Evolutionary conservation across 768 basidiomycete genomes (phyloP), one percentile per base, ranked within the genome.

Genomic region (Xerocomus potaroensis): DNA sequence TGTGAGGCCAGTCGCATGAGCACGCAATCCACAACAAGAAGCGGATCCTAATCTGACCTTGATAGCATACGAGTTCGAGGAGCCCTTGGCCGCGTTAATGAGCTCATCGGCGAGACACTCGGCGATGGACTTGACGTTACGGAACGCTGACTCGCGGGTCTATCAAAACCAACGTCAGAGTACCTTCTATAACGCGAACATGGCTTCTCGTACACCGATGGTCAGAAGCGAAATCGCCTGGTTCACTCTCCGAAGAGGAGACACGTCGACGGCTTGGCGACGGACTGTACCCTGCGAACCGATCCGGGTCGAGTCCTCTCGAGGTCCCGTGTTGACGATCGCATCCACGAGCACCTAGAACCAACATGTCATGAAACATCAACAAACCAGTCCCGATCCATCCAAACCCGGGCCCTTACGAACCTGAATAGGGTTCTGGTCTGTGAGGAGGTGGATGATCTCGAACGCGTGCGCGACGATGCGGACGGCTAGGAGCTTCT

Each of bases 71-170:
- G 95, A 98, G 87, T 99, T 99, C 64, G 94, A 97, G 41, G 96
- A 98, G 55, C 96, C 96, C 78, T 99, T 98, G 56, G 95, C 96
- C 44, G 96, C 96, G 71, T 99, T 99, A 81, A 98, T 97, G 64
- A 98, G 87, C 72, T 99, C 96, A 69, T 98, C 96, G 50, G 96
- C 95, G 43, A 98, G 81, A 74, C 95, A 97, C 76, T 98, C 95
- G 51, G 96, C 93, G 61, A 99, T 87, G 51, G 93, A 96, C 74
- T 99, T 99, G 63, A 97, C 91, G 76, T 99, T 99, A 73, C 96
- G 91, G 92, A 99, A 99, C 43, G 96, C 93, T 37, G 95, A 97
- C 74, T 99, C 96, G 66, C 96, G 96, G 54, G 95, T 96, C 92
- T 96, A 58, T 22, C 49, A 18, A 37, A 37, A 38, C 29, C 26